Evolutionary conservation across 208 protist species (phyloP).

Genomic region (Crithidia acanthocephali): DNA sequence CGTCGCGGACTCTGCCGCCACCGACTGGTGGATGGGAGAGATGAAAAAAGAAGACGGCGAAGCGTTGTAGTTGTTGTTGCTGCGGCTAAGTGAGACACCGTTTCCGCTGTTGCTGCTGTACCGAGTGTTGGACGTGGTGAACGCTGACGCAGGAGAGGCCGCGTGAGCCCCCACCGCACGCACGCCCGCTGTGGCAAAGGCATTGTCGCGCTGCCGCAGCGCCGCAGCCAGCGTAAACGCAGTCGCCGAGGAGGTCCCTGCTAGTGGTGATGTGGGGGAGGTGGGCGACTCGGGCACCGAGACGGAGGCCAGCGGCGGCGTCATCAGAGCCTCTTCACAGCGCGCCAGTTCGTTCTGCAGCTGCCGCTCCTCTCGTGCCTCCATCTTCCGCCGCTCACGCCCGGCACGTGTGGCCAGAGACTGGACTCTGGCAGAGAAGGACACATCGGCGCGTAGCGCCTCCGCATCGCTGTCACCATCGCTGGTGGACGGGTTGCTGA

Average conservation of each 20-base stretch:
- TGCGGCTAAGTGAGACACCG: neutral
- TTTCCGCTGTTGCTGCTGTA: neutral
- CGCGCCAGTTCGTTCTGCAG: conserved; percentile 24
- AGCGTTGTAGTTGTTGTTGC: neutral
- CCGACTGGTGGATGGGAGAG: conserved; percentile 76
- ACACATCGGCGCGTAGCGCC: conserved; percentile 6
- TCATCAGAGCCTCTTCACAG: conserved; percentile 8
- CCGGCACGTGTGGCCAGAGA: conserved; percentile 38
- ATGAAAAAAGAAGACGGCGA: conserved; percentile 66
- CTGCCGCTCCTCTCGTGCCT: conserved; percentile 27
- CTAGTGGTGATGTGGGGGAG: neutral
- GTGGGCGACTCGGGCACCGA: neutral
- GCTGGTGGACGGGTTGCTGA: conserved; percentile 22
- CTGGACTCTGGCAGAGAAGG: conserved; percentile 40
- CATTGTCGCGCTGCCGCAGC: conserved; percentile 11
- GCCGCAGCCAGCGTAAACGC: neutral
- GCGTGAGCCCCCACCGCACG: neutral
- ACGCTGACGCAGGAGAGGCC: too few relatives aligned
- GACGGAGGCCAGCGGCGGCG: neutral
- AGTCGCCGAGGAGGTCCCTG: too few relatives aligned
- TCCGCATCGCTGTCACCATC: conserved; percentile 6
- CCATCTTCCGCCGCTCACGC: conserved; percentile 35
- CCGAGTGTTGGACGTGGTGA: neutral
- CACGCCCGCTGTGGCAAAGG: neutral
- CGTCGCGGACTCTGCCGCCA: conserved; percentile 56